phyloP scores from a whole-genome alignment of 2,329 filamentous ascomycete species.

The Thelonectria discophora region DNA sequence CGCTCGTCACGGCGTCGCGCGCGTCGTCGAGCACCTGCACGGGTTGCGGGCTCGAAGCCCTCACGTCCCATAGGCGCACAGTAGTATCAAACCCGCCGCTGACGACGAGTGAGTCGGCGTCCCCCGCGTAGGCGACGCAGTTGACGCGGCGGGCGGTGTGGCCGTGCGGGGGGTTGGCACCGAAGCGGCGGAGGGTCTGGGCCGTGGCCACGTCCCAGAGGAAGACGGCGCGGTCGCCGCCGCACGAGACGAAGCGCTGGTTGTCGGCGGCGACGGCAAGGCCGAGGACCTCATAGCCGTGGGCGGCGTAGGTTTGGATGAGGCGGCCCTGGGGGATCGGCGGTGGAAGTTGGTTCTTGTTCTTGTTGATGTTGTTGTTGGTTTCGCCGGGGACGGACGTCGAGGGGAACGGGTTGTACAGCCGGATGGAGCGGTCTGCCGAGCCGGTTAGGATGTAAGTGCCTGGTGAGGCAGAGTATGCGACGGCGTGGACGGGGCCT shows the following conservation, averaged over 20 bases:
- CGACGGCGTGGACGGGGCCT: constrained; percentile 77
- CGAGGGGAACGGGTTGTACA: constrained; percentile 79
- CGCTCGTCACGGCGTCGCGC: constrained; percentile 69
- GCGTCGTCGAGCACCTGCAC: constrained; percentile 79
- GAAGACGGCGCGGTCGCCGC: constrained; percentile 90
- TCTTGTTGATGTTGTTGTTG: too few species aligned
- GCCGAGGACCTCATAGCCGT: constrained; percentile 91
- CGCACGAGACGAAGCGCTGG: constrained; percentile 83
- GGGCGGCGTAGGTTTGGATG: constrained; percentile 88
- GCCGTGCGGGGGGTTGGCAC: constrained; percentile 62
- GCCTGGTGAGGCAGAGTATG: constrained; percentile 76
- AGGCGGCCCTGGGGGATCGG: constrained; percentile 63
- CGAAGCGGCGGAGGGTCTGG: constrained; percentile 78
- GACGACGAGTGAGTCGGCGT: constrained; percentile 76
- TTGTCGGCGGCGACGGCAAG: constrained; percentile 80
- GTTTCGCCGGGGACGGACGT: constrained; percentile 48
- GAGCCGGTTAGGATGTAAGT: constrained; percentile 87
- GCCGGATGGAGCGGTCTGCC: constrained; percentile 82
- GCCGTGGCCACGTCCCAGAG: constrained; percentile 92
- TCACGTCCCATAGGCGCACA: constrained; percentile 79
- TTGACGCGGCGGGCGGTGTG: constrained; percentile 81
- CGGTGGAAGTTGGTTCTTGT: constrained; percentile 40
- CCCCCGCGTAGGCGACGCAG: constrained; percentile 79
- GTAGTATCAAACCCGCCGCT: constrained; percentile 79
- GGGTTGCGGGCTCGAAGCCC: constrained; percentile 64